Evolutionary conservation across 306 rosid genomes (phyloP).

Genomic region (Arachis stenosperma): DNA sequence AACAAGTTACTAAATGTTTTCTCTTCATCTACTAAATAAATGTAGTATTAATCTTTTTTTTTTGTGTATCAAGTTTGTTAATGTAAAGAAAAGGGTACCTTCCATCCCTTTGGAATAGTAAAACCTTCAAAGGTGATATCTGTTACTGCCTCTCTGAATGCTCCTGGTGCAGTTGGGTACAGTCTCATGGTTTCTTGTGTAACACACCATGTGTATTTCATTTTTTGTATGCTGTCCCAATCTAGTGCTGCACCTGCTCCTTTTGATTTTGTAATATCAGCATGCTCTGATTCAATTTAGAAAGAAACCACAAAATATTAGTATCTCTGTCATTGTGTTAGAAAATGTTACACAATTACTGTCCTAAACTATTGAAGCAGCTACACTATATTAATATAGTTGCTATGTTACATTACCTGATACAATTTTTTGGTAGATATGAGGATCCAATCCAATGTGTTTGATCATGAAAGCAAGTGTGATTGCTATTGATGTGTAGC

Average conservation of each 20-base stretch:
- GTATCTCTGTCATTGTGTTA: neutral
- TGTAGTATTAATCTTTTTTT: too few relatives aligned
- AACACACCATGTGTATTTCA: slow-evolving; percentile 57
- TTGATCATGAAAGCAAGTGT: slow-evolving; percentile 77
- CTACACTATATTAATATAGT: neutral
- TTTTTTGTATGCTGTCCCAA: slow-evolving; percentile 48
- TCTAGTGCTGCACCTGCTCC: slow-evolving; percentile 36
- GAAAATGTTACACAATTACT: neutral
- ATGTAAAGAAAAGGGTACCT: slow-evolving; percentile 34
- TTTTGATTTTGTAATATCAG: slow-evolving; percentile 35
- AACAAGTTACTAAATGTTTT: slow-evolving; percentile 11
- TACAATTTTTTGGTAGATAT: slow-evolving; percentile 58
- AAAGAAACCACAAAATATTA: neutral
- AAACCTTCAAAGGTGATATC: slow-evolving; percentile 44
- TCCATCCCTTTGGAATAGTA: slow-evolving; percentile 57
- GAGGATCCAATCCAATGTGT: slow-evolving; percentile 57
- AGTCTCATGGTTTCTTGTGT: slow-evolving; percentile 52
- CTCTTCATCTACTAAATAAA: too few relatives aligned
- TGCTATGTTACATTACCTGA: slow-evolving; percentile 43
- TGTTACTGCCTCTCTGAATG: slow-evolving; percentile 44
- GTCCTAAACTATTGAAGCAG: neutral
- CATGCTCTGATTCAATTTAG: slow-evolving; percentile 42
- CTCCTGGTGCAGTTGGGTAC: slow-evolving; percentile 48
- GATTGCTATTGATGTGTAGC: slow-evolving; percentile 52
- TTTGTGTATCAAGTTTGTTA: too few relatives aligned